A percentile compares a stretch with the other conserved stretches of the same genome.
phyloP scores from a whole-genome alignment of 2,329 filamentous ascomycete species.

The Aureobasidium sp. region DNA sequence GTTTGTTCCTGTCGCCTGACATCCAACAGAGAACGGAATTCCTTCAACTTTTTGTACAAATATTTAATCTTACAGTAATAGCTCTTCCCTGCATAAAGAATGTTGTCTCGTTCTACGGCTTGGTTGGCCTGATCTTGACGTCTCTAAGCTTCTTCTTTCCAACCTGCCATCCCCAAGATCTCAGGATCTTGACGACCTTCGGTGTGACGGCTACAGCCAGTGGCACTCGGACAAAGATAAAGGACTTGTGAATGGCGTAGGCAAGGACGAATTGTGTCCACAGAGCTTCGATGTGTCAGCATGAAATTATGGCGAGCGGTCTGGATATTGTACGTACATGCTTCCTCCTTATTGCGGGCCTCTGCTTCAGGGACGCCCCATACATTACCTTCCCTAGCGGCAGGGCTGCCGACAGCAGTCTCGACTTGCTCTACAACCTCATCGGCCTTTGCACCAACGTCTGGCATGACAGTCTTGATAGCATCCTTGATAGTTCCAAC shows the following conservation, averaged over 20 bases:
- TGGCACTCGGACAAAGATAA: conserved; percentile 93
- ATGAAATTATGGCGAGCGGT: neutral
- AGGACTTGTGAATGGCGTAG: conserved; percentile 95
- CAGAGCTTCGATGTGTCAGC: conserved; percentile 38
- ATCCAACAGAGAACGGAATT: neutral
- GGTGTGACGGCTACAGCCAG: conserved; percentile 83
- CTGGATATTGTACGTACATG: conserved; percentile 16
- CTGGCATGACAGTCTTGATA: conserved; percentile 45
- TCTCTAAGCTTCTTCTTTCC: conserved; percentile 54
- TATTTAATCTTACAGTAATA: neutral
- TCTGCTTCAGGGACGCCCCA: conserved; percentile 20
- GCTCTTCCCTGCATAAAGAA: neutral
- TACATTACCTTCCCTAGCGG: conserved; percentile 18
- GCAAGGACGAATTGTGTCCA: conserved; percentile 87
- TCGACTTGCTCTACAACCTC: conserved; percentile 13
- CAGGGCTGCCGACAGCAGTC: conserved; percentile 28
- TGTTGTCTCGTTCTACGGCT: neutral
- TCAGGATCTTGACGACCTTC: conserved; percentile 82
- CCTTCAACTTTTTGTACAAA: neutral
- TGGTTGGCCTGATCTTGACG: conserved; percentile 17
- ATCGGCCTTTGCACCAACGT: conserved; percentile 32
- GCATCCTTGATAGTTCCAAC: conserved; percentile 50
- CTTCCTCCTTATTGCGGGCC: conserved; percentile 17
- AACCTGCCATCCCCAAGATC: conserved; percentile 91
- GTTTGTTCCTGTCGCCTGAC: neutral